Conservation (phyloP, 176 grass and related monocot genomes). For the Urochloa ruziziensis region DNA sequence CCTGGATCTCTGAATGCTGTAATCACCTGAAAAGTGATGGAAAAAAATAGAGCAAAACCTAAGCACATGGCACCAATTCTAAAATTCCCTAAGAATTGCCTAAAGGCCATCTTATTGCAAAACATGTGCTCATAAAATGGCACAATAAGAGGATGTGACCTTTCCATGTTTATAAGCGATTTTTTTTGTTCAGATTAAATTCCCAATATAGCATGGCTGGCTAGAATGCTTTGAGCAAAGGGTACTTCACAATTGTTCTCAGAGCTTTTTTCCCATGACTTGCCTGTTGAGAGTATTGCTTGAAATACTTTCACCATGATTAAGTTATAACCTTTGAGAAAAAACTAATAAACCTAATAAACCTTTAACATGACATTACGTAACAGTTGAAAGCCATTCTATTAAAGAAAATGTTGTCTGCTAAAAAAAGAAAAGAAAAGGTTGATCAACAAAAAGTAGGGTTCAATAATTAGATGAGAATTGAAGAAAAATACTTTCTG, state of each 20-base stretch:
- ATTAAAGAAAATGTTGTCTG: constrained; percentile 12
- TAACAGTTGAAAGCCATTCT: neutral
- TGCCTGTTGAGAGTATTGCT: neutral
- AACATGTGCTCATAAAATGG: neutral
- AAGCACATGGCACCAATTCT: constrained; percentile 7
- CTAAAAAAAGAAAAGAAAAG: neutral
- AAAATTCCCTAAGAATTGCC: neutral
- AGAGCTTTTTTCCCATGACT: neutral
- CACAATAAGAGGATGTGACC: neutral
- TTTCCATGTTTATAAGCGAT: constrained; percentile 26
- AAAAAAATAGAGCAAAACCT: constrained; percentile 1
- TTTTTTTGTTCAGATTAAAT: constrained; percentile 28
- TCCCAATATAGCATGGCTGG: neutral
- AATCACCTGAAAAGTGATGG: constrained; percentile 68
- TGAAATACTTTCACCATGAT: neutral
- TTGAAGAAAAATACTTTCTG: constrained; percentile 67
- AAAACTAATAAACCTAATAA: neutral
- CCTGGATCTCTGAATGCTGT: constrained; percentile 68
- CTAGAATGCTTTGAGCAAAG: neutral
- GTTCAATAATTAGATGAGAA: constrained; percentile 17
- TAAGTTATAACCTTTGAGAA: neutral
- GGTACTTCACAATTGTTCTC: neutral
- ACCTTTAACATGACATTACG: constrained; percentile 4
- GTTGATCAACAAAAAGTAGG: neutral
- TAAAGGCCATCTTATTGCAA: neutral